Conservation (phyloP, 1,284 basidiomycete species). For the Apiotrichum sp. region DNA sequence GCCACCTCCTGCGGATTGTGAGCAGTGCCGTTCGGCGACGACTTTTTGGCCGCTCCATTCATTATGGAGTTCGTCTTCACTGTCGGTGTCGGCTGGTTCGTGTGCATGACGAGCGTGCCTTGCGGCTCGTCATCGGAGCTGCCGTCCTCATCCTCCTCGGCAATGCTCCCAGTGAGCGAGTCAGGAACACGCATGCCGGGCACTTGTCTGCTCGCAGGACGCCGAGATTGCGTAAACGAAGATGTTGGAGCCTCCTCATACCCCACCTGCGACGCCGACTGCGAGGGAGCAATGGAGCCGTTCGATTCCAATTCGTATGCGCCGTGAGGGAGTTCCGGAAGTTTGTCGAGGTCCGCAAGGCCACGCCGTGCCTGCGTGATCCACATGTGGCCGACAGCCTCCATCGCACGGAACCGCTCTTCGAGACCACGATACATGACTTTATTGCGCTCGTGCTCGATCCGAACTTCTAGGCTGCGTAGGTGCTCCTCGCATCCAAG, state of each 20-base stretch:
- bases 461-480: slow-evolving; percentile 39
- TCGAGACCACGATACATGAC: slow-evolving; percentile 46
- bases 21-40: not conserved
- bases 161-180: slow-evolving; percentile 41
- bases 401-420: slow-evolving; percentile 46
- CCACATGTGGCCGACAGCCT: slow-evolving; percentile 47
- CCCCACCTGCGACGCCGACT: slow-evolving; percentile 46
- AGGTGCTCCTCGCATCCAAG: slow-evolving; percentile 47
- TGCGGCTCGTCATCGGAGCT: slow-evolving; percentile 36
- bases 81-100: slow-evolving; percentile 19
- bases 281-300: slow-evolving; percentile 46
- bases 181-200: slow-evolving; percentile 21
- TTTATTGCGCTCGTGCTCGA: slow-evolving; percentile 46
- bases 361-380: slow-evolving; percentile 41
- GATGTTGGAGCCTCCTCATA: slow-evolving; percentile 26
- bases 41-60: not conserved
- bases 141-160: slow-evolving; percentile 43
- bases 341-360: slow-evolving; percentile 38
- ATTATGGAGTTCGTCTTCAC: not conserved
- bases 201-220: slow-evolving; percentile 5
- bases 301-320: slow-evolving; percentile 47
- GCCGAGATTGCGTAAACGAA: not conserved
- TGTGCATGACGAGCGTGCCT: slow-evolving; percentile 40
- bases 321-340: slow-evolving; percentile 27
- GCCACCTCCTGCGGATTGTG: not conserved